Evolutionary conservation across 2,329 filamentous ascomycete genomes (phyloP).

Genomic region (Cytospora chrysosperma): DNA sequence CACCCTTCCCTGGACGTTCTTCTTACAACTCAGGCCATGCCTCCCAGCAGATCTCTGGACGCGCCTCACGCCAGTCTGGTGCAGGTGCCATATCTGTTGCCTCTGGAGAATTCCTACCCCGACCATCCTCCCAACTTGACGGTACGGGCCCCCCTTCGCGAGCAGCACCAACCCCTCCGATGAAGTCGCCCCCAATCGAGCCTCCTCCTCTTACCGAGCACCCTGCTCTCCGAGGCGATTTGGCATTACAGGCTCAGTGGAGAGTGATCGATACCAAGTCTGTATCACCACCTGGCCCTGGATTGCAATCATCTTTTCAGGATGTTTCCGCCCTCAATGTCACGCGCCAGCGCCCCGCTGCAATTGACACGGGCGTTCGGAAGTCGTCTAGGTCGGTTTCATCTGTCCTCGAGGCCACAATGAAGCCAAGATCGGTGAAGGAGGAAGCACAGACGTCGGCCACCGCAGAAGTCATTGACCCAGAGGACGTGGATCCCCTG

Average conservation of each 20-base stretch:
- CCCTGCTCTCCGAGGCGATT: conserved; percentile 7
- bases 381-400: not conserved
- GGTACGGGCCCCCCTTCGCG: not conserved
- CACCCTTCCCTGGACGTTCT: not conserved
- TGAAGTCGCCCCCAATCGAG: not conserved
- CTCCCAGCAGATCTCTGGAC: not conserved
- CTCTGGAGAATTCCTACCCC: not conserved
- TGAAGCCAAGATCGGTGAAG: not conserved
- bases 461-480: not conserved
- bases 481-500: conserved; percentile 29
- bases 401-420: not conserved
- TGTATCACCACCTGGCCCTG: not conserved
- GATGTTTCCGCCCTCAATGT: not conserved
- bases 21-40: conserved; percentile 3
- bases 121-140: not conserved
- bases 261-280: not conserved
- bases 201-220: conserved; percentile 8
- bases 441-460: not conserved
- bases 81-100: not conserved
- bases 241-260: not conserved
- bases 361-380: not conserved
- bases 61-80: not conserved
- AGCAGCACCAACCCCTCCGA: not conserved
- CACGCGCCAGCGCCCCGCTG: conserved; percentile 5
- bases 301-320: not conserved